These are phyloP conservation scores for Acorus calamus DNA, from an alignment of 106 monocot genomes.

Conservation along the genomic window DNA sequence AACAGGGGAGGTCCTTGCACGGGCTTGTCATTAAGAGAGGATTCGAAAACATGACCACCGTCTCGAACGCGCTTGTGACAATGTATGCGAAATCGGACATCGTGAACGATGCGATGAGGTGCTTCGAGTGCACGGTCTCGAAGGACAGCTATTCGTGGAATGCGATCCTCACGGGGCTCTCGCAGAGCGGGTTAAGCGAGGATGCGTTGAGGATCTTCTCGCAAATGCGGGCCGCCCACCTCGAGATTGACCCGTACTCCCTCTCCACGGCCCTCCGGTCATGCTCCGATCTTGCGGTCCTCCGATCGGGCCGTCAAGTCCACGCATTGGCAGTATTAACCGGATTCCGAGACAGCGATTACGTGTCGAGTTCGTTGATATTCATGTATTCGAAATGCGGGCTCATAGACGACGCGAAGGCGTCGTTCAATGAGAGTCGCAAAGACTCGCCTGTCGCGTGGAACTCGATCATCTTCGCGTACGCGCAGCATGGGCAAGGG, in stretches of 20 bases:
- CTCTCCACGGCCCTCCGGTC: slow-evolving; percentile 53
- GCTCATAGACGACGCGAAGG: slow-evolving; percentile 42
- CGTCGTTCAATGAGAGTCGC: slow-evolving; percentile 35
- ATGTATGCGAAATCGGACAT: slow-evolving; percentile 47
- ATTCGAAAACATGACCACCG: slow-evolving; percentile 12
- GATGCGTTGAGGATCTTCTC: slow-evolving; percentile 60
- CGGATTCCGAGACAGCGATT: slow-evolving; percentile 46
- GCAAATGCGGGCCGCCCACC: slow-evolving; percentile 26
- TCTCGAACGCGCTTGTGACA: slow-evolving; percentile 55
- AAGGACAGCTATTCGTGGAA: slow-evolving; percentile 71
- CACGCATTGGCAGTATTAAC: slow-evolving; percentile 36
- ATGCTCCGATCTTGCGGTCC: slow-evolving; percentile 63
- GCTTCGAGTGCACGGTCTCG: slow-evolving; percentile 37
- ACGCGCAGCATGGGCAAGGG: slow-evolving; percentile 64
- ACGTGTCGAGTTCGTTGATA: slow-evolving; percentile 63
- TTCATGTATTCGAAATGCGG: slow-evolving; percentile 80
- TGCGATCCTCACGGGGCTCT: slow-evolving; percentile 55
- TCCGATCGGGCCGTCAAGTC: slow-evolving; percentile 50
- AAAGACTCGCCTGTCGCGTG: slow-evolving; percentile 53
- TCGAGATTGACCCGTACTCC: slow-evolving; percentile 45
- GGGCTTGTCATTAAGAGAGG: slow-evolving; percentile 39
- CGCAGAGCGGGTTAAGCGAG: slow-evolving; percentile 41
- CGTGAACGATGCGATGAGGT: slow-evolving; percentile 48
- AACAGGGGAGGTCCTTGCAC: slow-evolving; percentile 40
- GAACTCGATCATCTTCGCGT: slow-evolving; percentile 73